phyloP scores from a whole-genome alignment of 352 stramenopile species.

The Labyrinthula sp. region DNA sequence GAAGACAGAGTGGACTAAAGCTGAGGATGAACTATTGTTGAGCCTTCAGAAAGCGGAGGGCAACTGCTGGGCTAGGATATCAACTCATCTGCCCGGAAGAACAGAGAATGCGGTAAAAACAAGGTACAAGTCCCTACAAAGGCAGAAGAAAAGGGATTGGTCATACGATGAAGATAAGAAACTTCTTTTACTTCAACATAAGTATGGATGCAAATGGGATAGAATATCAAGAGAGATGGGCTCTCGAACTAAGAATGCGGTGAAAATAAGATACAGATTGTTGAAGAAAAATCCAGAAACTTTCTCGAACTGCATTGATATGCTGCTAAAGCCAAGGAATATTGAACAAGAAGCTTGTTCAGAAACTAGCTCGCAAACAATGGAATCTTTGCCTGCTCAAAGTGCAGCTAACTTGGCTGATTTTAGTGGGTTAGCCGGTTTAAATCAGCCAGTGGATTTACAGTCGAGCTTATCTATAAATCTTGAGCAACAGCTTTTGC shows the following conservation, averaged over 20 bases:
- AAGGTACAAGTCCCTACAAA: conserved; percentile 4
- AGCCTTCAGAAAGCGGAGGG: conserved; percentile 7
- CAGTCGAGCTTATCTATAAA: too few relatives aligned
- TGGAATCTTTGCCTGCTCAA: too few relatives aligned
- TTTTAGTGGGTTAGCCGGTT: too few relatives aligned
- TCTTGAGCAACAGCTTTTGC: too few relatives aligned
- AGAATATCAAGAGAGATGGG: conserved; percentile 65
- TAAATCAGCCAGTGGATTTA: too few relatives aligned
- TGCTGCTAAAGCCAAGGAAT: too few relatives aligned
- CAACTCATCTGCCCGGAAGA: conserved; percentile 15
- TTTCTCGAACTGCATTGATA: background rate
- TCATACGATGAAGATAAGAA: conserved; percentile 60
- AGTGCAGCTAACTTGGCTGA: too few relatives aligned
- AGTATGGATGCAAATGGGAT: conserved; percentile 79
- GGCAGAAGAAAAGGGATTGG: conserved; percentile 37
- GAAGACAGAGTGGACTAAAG: conserved; percentile 29
- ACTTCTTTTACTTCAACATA: conserved; percentile 54
- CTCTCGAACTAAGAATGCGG: conserved; percentile 76
- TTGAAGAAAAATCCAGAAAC: conserved; percentile 5
- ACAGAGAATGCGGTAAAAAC: conserved; percentile 30
- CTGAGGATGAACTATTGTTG: conserved; percentile 30
- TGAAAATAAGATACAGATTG: conserved; percentile 83
- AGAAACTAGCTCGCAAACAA: too few relatives aligned
- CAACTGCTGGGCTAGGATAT: conserved; percentile 28
- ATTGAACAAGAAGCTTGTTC: too few relatives aligned